These are phyloP conservation scores for Talaromyces amestolkiae DNA, from an alignment of 2,329 filamentous ascomycete genomes.

Conservation along the genomic window DNA sequence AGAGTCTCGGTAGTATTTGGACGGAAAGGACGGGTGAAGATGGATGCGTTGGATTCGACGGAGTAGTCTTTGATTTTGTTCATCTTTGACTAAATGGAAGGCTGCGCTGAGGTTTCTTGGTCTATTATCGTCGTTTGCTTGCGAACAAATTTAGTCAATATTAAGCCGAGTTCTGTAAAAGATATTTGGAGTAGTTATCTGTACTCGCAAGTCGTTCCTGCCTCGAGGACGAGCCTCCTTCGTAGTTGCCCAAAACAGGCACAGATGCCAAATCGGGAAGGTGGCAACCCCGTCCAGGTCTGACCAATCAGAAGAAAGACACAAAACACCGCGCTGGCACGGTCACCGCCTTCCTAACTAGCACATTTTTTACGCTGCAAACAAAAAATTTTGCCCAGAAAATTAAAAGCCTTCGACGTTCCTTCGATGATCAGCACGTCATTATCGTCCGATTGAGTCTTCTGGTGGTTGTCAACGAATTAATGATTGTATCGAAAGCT, in stretches of 20 bases:
- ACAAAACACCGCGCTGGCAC: background rate
- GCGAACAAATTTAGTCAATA: slow-evolving; percentile 1
- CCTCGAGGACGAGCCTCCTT: background rate
- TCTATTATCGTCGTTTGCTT: background rate
- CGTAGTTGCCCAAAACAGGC: slow-evolving; percentile 3
- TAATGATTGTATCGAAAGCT: background rate
- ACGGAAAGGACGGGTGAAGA: background rate
- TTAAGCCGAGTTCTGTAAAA: background rate
- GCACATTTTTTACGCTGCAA: background rate
- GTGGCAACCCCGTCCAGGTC: background rate
- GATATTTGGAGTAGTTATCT: background rate
- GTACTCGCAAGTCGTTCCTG: background rate
- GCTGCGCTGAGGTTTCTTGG: background rate
- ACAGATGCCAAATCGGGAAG: slow-evolving; percentile 3
- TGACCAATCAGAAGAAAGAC: slow-evolving; percentile 1
- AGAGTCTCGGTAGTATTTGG: background rate
- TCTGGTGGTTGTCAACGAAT: background rate
- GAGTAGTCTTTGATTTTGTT: background rate
- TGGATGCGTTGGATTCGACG: background rate
- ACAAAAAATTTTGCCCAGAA: background rate
- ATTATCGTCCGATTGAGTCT: slow-evolving; percentile 1
- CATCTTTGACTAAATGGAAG: background rate
- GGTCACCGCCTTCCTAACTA: slow-evolving; percentile 18
- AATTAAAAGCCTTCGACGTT: background rate
- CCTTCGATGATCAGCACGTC: background rate